A percentile compares a stretch with the other conserved stretches of the same genome.
phyloP scores from a whole-genome alignment of 495 filamentous ascomycete genomes.

The Paragyromitra xinjiangensis region DNA sequence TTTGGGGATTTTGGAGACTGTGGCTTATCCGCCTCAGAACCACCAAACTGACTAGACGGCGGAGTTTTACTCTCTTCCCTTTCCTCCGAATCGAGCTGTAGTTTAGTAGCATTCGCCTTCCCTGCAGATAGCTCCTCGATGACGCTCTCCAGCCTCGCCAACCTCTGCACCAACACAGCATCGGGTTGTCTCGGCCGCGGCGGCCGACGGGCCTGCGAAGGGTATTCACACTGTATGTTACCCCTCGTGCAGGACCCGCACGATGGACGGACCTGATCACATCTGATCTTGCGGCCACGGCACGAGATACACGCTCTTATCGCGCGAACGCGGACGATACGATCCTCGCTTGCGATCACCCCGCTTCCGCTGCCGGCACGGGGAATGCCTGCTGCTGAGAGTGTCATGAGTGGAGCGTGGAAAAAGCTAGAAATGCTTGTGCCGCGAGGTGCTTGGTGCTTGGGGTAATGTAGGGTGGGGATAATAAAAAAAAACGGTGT shows the following conservation, averaged over 20 bases:
- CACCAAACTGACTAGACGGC: conserved; percentile 6
- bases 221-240: conserved; percentile 53
- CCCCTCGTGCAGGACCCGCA: conserved; percentile 56
- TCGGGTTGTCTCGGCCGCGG: conserved; percentile 47
- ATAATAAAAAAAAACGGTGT: conserved; percentile 1
- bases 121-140: conserved; percentile 39
- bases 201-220: conserved; percentile 34
- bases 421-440: conserved; percentile 1
- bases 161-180: conserved; percentile 44
- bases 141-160: conserved; percentile 46
- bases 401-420: conserved; percentile 7
- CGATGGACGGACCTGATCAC: conserved; percentile 57
- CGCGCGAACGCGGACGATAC: conserved; percentile 39
- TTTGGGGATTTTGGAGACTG: not conserved
- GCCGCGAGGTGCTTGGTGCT: conserved; percentile 2
- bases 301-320: conserved; percentile 57
- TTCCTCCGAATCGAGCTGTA: not conserved
- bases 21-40: not conserved
- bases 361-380: conserved; percentile 5
- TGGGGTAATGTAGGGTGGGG: not conserved
- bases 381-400: not conserved
- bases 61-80: not conserved
- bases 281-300: conserved; percentile 58
- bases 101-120: not conserved
- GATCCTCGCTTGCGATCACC: conserved; percentile 33